phyloP scores from a whole-genome alignment of 2,329 filamentous ascomycete species.

The Fusarium anthophilum region DNA sequence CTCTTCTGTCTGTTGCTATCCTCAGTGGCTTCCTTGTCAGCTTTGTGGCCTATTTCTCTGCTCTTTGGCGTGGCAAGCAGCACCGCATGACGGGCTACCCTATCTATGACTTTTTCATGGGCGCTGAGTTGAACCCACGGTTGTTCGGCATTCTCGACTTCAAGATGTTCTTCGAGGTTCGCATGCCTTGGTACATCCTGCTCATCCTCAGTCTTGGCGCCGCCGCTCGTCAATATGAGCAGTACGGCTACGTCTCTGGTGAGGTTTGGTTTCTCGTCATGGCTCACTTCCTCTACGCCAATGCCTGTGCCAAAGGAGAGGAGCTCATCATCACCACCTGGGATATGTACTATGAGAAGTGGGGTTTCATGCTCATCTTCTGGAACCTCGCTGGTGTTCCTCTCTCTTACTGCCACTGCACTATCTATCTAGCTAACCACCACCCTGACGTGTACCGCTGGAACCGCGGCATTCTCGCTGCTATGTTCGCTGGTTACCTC shows the following conservation, averaged over 20 bases:
- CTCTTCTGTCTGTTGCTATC: constrained; percentile 92
- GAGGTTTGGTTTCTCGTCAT: constrained; percentile 86
- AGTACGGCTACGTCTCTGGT: constrained; percentile 85
- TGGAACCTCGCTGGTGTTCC: constrained; percentile 95
- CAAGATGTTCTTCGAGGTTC: constrained; percentile 97
- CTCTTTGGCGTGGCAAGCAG: constrained; percentile 79
- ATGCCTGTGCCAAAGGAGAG: constrained; percentile 91
- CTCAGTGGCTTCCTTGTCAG: constrained; percentile 86
- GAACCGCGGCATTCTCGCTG: constrained; percentile 73
- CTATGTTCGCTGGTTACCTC: constrained; percentile 76
- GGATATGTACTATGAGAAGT: constrained; percentile 98
- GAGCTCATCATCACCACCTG: constrained; percentile 90
- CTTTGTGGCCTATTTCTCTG: constrained; percentile 86
- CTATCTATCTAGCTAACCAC: constrained; percentile 87
- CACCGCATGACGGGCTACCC: constrained; percentile 91
- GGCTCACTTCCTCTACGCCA: constrained; percentile 92
- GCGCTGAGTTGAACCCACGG: constrained; percentile 87
- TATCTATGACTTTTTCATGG: constrained; percentile 95
- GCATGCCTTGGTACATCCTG: constrained; percentile 91
- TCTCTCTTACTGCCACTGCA: constrained; percentile 92
- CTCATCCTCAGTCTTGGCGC: constrained; percentile 80
- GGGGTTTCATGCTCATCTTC: constrained; percentile 98
- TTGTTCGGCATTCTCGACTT: constrained; percentile 89
- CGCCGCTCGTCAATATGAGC: constrained; percentile 83
- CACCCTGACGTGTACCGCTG: constrained; percentile 79